Evolutionary conservation across 345 rosid genomes (phyloP), one percentile per base, ranked within the genome.

Genomic region (Mercurialis annua): DNA sequence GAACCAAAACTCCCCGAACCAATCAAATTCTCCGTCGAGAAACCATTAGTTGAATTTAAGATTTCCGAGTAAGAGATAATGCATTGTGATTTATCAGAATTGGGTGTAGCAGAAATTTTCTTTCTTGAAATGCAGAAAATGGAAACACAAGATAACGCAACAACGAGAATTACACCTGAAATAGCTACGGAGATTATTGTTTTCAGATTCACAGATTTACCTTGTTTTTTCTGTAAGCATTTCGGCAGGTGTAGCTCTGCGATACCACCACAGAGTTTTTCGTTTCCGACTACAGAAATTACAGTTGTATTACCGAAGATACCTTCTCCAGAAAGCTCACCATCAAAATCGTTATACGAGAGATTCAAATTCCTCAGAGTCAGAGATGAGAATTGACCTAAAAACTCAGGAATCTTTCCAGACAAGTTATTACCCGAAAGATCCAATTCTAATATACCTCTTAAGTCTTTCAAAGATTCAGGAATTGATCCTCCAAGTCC

Each of bases 1-100:
- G 71, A 58, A 36, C 81, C 73, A 40, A 74, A 78, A 44, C 73
- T 58, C 34, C 81, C 78, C 2, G 43, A 31, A 15, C 78, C 78
- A 16, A 78, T 71, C 55, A 74, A 55, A 52, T 74, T 74, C 26
- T 53, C 60, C 0, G 64, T 15, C 0, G 78, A 55, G 34, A 78
- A 71, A 5, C 62, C 66, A n/a, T 62, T 27, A 1, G 78, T 78
- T 31, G 76, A 46, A 38, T 47, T 74, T 29, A 31, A 8, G 36
- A 68, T 23, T 0, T 78, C 67, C 0, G 15, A n/a, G 8, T 63
- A 74, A 21, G 82, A 71, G 1, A 69, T 20, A 5, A 43, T 51
- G 1, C 9, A 55, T 14, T 46, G 24, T 27, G 24, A 30, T 18
- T 67, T 36, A 43, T 36, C 16, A 26, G 66, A 16, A 38, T 30